These are phyloP conservation scores for Juglanconis sp. DNA, from an alignment of 2,329 filamentous ascomycete genomes.

Conservation along the genomic window DNA sequence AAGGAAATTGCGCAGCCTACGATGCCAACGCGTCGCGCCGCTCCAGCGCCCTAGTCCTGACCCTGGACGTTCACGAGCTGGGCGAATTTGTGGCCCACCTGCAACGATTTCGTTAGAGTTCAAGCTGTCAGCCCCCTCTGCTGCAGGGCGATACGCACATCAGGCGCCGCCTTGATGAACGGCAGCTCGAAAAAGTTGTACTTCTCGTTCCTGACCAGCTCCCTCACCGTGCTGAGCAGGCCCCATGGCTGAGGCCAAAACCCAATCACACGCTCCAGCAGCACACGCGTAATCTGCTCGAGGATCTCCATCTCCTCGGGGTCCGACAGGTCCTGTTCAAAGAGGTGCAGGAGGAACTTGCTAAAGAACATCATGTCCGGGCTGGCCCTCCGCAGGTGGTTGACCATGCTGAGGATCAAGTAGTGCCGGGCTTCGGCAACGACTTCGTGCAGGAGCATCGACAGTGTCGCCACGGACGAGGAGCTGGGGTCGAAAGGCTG, in stretches of 20 bases:
- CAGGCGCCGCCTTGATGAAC: conserved; percentile 85
- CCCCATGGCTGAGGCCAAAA: conserved; percentile 97
- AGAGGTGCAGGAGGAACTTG: conserved; percentile 78
- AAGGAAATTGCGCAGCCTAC: too few species aligned
- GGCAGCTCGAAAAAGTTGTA: conserved; percentile 91
- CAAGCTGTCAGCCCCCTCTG: neutral
- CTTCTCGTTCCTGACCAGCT: conserved; percentile 86
- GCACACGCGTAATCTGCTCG: conserved; percentile 83
- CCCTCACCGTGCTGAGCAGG: conserved; percentile 79
- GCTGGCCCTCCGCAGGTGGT: conserved; percentile 89
- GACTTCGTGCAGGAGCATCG: conserved; percentile 72
- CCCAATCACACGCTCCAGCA: conserved; percentile 83
- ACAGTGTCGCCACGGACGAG: conserved; percentile 69
- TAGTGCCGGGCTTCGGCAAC: conserved; percentile 79
- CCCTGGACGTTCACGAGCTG: neutral
- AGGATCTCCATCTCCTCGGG: conserved; percentile 79
- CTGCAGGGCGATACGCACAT: conserved; percentile 53
- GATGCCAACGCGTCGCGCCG: neutral
- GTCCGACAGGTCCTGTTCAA: conserved; percentile 69
- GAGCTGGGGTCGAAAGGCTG: conserved; percentile 63
- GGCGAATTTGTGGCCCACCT: neutral
- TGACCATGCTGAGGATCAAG: conserved; percentile 78
- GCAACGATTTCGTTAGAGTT: neutral
- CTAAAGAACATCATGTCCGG: conserved; percentile 91
- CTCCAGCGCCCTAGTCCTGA: neutral